Percentiles rank a stretch among this genome's conserved stretches.
Conservation (phyloP, 148 eudicot species). For the Cornus kousa region DNA sequence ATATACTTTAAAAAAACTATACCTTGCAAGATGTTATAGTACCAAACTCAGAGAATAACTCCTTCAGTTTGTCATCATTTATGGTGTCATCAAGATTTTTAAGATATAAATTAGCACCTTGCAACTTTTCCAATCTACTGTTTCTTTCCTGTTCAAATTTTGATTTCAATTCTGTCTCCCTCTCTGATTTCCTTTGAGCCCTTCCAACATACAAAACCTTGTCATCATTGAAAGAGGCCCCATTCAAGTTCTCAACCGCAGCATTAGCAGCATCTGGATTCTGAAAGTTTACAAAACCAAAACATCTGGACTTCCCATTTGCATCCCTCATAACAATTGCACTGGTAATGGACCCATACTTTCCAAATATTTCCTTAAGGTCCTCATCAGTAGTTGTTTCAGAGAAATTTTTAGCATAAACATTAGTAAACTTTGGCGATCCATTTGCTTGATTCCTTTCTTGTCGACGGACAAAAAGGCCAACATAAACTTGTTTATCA, state of each 20-base stretch:
- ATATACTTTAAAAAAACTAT: not conserved
- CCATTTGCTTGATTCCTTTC: conserved; percentile 33
- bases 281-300: conserved; percentile 65
- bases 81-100: conserved; percentile 61
- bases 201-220: conserved; percentile 60
- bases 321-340: conserved; percentile 56
- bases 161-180: conserved; percentile 49
- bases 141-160: conserved; percentile 46
- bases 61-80: conserved; percentile 49
- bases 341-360: conserved; percentile 59
- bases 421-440: conserved; percentile 51
- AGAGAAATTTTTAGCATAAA: conserved; percentile 56
- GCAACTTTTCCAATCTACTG: conserved; percentile 39
- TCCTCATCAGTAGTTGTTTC: conserved; percentile 45
- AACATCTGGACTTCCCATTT: conserved; percentile 51
- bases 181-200: conserved; percentile 58
- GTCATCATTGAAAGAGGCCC: conserved; percentile 31
- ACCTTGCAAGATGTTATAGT: conserved; percentile 69
- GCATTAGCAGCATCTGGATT: conserved; percentile 44
- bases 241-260: conserved; percentile 59
- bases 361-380: conserved; percentile 35
- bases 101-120: conserved; percentile 58
- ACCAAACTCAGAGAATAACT: conserved; percentile 59
- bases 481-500: conserved; percentile 49
- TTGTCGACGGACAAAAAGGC: conserved; percentile 41